phyloP scores from a whole-genome alignment of 2,329 filamentous ascomycete species.

The Pseudocercospora crystallina region DNA sequence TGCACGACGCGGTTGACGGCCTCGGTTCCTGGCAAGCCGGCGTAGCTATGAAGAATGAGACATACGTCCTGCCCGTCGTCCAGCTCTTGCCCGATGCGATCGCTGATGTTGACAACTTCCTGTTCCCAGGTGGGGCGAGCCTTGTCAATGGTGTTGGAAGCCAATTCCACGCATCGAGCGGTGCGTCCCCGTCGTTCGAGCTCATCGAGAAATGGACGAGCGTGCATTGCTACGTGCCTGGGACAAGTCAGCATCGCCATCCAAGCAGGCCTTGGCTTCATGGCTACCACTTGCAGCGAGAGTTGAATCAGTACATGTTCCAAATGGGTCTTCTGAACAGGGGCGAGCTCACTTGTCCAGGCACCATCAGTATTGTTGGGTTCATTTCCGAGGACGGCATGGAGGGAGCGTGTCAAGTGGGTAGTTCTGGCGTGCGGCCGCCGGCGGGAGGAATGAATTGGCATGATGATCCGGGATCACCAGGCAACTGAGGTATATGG shows the following conservation, averaged over 20 bases:
- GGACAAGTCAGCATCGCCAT: not conserved
- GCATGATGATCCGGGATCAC: no score
- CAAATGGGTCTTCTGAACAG: not conserved
- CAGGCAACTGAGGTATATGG: no score
- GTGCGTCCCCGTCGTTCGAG: not conserved
- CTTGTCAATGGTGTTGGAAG: not conserved
- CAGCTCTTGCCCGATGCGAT: slow-evolving; percentile 1
- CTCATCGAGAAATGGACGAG: slow-evolving; percentile 6
- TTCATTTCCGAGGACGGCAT: not conserved
- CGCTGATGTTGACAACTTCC: slow-evolving; percentile 10
- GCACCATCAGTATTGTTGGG: not conserved
- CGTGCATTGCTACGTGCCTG: slow-evolving; percentile 9
- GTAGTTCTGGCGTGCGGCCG: no score
- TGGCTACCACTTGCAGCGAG: no score
- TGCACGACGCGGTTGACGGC: slow-evolving; percentile 14
- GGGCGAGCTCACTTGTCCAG: not conserved
- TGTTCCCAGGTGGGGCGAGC: slow-evolving; percentile 14
- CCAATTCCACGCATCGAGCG: slow-evolving; percentile 4
- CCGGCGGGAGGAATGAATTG: no score
- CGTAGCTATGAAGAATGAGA: slow-evolving; percentile 11
- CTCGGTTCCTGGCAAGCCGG: slow-evolving; percentile 8
- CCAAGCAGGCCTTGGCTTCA: not conserved
- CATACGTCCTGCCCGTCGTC: slow-evolving; percentile 5
- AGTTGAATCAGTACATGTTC: no score
- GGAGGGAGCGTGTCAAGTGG: not conserved